Conservation (phyloP, 352 stramenopile genomes). For the Globisporangium uncinulatum region DNA sequence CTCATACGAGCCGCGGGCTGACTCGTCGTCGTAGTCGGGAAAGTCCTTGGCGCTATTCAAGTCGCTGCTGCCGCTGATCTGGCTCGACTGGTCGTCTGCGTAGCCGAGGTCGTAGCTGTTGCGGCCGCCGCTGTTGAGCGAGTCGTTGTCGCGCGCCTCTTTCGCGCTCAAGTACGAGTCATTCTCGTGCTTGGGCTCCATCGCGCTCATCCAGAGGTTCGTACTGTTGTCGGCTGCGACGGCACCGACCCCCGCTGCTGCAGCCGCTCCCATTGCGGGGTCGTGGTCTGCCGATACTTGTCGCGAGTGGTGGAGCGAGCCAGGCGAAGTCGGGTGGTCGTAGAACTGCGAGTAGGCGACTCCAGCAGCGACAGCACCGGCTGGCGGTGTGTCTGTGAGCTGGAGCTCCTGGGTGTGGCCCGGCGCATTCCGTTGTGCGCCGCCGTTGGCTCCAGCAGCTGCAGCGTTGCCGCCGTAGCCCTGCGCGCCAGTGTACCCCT, state of each 20-base stretch:
- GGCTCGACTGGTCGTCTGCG: constrained; percentile 57
- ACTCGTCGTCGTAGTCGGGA: constrained; percentile 66
- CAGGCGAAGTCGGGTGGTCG: constrained; percentile 63
- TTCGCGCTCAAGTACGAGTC: constrained; percentile 61
- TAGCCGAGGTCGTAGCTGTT: constrained; percentile 56
- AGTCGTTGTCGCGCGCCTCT: constrained; percentile 31
- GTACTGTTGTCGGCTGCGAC: constrained; percentile 26
- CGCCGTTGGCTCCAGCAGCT: constrained; percentile 1
- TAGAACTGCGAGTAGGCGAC: constrained; percentile 75
- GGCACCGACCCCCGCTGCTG: background rate
- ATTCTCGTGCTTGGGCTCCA: constrained; percentile 72
- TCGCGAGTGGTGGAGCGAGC: constrained; percentile 16
- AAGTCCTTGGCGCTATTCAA: constrained; percentile 64
- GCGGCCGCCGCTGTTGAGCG: constrained; percentile 40
- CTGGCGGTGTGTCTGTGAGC: constrained; percentile 31
- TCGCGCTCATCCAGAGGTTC: constrained; percentile 78
- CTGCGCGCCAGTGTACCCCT: constrained; percentile 51
- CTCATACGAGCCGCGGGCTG: constrained; percentile 73
- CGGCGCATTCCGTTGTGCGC: constrained; percentile 19
- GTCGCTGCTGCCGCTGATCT: constrained; percentile 61
- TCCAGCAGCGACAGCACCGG: constrained; percentile 34
- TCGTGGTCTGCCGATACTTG: constrained; percentile 14
- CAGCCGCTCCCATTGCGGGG: background rate
- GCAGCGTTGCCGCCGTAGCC: constrained; percentile 33
- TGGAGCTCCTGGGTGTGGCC: constrained; percentile 13